Conservation (phyloP, 495 filamentous ascomycete genomes). For the Evernia prunastri region DNA sequence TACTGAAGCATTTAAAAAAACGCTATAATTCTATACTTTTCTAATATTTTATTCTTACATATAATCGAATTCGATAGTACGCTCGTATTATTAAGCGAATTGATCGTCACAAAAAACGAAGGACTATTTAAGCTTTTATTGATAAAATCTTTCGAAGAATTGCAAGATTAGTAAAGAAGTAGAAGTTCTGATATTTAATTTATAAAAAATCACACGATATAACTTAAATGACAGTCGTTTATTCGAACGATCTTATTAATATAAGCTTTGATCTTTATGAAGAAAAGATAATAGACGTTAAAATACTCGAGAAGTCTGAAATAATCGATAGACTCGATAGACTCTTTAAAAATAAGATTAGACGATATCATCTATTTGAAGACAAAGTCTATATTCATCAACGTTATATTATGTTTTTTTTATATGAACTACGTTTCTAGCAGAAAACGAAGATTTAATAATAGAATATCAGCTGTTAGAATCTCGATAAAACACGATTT, state of each 20-base stretch:
- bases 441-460: not conserved
- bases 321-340: not conserved
- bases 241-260: not conserved
- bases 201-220: not conserved
- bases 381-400: not conserved
- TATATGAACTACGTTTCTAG: not conserved
- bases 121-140: not conserved
- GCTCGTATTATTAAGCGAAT: not conserved
- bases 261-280: not conserved
- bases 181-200: not conserved
- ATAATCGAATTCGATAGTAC: not conserved
- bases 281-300: not conserved
- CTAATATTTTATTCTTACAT: not conserved
- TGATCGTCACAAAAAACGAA: not conserved
- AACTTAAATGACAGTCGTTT: not conserved
- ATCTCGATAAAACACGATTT: not conserved
- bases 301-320: not conserved
- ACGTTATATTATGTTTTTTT: not conserved
- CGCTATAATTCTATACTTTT: not conserved
- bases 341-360: not conserved
- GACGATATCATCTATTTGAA: not conserved
- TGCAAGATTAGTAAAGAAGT: not conserved
- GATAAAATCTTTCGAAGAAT: not conserved
- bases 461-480: not conserved
- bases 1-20: not conserved